phyloP scores from a whole-genome alignment of 2,329 filamentous ascomycete genomes.

The Annulohypoxylon truncatum region DNA sequence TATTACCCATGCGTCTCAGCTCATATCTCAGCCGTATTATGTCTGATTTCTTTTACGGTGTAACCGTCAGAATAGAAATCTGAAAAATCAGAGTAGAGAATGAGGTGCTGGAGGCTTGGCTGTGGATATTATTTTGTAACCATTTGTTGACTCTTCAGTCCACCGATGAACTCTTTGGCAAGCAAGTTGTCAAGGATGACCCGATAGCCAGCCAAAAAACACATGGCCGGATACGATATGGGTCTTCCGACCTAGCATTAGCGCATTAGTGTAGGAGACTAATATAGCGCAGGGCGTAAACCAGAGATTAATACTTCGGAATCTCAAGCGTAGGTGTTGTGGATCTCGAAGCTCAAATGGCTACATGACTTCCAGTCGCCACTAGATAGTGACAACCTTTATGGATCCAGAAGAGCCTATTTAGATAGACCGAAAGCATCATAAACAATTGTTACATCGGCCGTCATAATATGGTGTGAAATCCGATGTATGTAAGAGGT shows the following conservation, averaged over 20 bases:
- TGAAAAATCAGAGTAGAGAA: background rate
- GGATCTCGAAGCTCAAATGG: background rate
- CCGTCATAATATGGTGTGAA: background rate
- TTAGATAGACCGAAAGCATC: background rate
- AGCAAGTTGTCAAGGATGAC: background rate
- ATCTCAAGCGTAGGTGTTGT: background rate
- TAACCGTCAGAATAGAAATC: background rate
- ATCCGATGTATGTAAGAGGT: background rate
- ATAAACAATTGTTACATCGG: background rate
- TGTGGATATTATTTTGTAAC: background rate
- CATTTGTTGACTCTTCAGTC: background rate
- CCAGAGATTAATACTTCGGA: conserved; percentile 11
- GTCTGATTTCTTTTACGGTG: background rate
- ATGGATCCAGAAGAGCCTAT: conserved; percentile 5
- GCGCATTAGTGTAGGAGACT: conserved; percentile 11
- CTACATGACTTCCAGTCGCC: conserved; percentile 1
- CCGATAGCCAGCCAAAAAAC: background rate
- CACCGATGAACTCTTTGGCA: background rate
- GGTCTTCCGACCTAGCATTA: conserved; percentile 3
- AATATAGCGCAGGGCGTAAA: conserved; percentile 7
- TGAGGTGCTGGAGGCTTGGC: background rate
- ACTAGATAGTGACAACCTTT: too few relatives aligned
- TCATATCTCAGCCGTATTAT: conserved; percentile 20
- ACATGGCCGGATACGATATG: background rate
- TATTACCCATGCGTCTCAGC: conserved; percentile 5